Percentiles rank a stretch among this genome's conserved stretches.
These are phyloP conservation scores for Trichoderma sp. DNA, from an alignment of 2,329 filamentous ascomycete species.

Conservation along the genomic window DNA sequence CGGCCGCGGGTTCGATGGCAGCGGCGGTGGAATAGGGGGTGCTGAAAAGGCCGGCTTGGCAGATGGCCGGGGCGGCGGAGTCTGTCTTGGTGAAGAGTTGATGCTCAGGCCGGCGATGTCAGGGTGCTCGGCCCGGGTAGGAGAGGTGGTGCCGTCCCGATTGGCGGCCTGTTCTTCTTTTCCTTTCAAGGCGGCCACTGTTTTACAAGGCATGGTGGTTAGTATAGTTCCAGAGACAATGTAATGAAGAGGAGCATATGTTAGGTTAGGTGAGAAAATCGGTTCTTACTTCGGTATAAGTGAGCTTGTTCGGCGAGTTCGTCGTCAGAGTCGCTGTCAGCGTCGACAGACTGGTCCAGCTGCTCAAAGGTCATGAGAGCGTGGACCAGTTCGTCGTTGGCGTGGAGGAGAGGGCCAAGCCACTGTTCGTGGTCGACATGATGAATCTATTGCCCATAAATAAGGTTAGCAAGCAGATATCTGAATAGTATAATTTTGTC, in stretches of 20 bases:
- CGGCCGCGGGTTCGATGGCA: slow-evolving; percentile 2
- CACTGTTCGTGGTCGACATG: slow-evolving; percentile 89
- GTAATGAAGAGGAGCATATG: no score
- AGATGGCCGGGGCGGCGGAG: slow-evolving; percentile 45
- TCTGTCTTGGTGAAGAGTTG: slow-evolving; percentile 47
- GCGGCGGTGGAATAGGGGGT: slow-evolving; percentile 45
- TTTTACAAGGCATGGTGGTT: not conserved
- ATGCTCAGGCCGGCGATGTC: slow-evolving; percentile 53
- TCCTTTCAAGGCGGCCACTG: slow-evolving; percentile 59
- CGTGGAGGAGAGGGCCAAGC: slow-evolving; percentile 86
- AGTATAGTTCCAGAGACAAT: not conserved
- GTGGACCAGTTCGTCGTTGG: slow-evolving; percentile 93
- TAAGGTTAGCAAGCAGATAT: not conserved
- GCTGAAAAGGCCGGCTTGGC: slow-evolving; percentile 52
- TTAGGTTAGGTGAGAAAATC: not conserved
- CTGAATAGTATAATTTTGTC: not conserved
- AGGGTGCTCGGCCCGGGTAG: slow-evolving; percentile 45
- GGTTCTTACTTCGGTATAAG: slow-evolving; percentile 60
- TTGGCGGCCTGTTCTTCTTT: slow-evolving; percentile 48
- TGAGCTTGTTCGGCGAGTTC: slow-evolving; percentile 69
- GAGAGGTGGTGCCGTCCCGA: slow-evolving; percentile 41
- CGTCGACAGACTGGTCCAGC: slow-evolving; percentile 82
- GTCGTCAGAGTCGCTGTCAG: slow-evolving; percentile 72
- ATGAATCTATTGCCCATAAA: slow-evolving; percentile 66
- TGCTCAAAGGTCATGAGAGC: slow-evolving; percentile 95